Conservation (phyloP, 2,329 filamentous ascomycete species). For the Fusarium fujikuroi region DNA sequence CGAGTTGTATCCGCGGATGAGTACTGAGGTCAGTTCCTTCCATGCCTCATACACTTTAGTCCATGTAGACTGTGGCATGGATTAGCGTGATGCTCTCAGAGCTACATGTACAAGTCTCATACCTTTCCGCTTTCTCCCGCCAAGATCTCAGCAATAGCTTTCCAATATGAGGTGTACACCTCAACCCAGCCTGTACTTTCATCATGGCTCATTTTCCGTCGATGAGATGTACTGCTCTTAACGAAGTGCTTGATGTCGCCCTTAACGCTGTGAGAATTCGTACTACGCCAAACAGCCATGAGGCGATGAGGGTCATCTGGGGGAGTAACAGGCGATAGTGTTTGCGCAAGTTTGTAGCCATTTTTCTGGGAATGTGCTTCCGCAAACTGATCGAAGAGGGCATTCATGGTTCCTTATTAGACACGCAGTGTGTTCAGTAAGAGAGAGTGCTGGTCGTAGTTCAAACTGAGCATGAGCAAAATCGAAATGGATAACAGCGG, state of each 20-base stretch:
- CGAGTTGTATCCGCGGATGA: slow-evolving; percentile 85
- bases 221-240: slow-evolving; percentile 65
- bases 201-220: slow-evolving; percentile 66
- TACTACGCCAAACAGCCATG: slow-evolving; percentile 75
- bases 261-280: slow-evolving; percentile 72
- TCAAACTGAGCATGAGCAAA: neutral
- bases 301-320: slow-evolving; percentile 72
- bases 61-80: slow-evolving; percentile 68
- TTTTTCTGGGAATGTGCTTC: slow-evolving; percentile 71
- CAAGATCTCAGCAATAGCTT: slow-evolving; percentile 78
- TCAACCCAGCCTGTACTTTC: slow-evolving; percentile 88
- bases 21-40: slow-evolving; percentile 81
- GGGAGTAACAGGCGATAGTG: slow-evolving; percentile 77
- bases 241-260: slow-evolving; percentile 80
- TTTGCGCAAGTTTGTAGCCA: slow-evolving; percentile 78
- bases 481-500: neutral
- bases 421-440: slow-evolving; percentile 2
- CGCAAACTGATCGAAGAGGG: slow-evolving; percentile 78
- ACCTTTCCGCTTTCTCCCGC: slow-evolving; percentile 58
- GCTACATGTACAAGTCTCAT: neutral
- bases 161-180: slow-evolving; percentile 86
- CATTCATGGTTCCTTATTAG: slow-evolving; percentile 68
- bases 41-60: slow-evolving; percentile 86
- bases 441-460: neutral
- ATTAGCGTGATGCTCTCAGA: slow-evolving; percentile 25